phyloP scores from a whole-genome alignment of 164 flowering plant species.

The Platanus orientalis region DNA sequence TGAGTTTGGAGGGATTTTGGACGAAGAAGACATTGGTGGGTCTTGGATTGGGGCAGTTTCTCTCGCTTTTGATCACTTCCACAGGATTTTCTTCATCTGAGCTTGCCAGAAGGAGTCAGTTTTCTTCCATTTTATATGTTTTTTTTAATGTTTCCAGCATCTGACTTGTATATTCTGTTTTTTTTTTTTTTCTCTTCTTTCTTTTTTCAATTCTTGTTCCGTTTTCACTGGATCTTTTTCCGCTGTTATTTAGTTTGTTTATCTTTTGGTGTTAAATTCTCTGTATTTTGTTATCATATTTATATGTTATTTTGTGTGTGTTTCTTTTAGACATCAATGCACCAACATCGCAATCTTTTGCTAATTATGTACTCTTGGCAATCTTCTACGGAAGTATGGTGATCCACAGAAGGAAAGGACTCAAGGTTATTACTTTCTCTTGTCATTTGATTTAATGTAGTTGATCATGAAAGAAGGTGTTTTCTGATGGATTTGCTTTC shows the following conservation, averaged over 20 bases:
- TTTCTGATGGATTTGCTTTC: not conserved
- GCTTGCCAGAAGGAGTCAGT: slow-evolving; percentile 74
- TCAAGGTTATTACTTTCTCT: slow-evolving; percentile 64
- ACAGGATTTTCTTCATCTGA: slow-evolving; percentile 88
- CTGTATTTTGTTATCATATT: not conserved
- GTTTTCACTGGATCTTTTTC: no score
- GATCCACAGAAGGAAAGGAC: slow-evolving; percentile 47
- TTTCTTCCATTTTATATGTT: not conserved
- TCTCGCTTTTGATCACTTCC: slow-evolving; percentile 86
- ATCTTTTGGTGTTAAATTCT: no score
- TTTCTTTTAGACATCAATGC: slow-evolving; percentile 66
- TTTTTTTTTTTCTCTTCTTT: no score
- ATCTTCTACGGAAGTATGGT: slow-evolving; percentile 65
- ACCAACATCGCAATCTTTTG: slow-evolving; percentile 89
- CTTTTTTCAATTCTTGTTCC: no score
- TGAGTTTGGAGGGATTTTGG: slow-evolving; percentile 32
- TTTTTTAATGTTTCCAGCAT: no score
- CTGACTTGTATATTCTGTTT: no score
- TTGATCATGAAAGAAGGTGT: not conserved
- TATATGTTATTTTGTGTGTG: slow-evolving; percentile 1
- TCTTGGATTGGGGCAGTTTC: slow-evolving; percentile 80
- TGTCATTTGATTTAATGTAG: not conserved
- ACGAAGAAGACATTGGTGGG: slow-evolving; percentile 61
- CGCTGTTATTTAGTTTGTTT: no score
- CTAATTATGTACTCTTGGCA: slow-evolving; percentile 78